These are phyloP conservation scores for Pulveroboletus frians DNA, from an alignment of 768 basidiomycete species.

Conservation along the genomic window DNA sequence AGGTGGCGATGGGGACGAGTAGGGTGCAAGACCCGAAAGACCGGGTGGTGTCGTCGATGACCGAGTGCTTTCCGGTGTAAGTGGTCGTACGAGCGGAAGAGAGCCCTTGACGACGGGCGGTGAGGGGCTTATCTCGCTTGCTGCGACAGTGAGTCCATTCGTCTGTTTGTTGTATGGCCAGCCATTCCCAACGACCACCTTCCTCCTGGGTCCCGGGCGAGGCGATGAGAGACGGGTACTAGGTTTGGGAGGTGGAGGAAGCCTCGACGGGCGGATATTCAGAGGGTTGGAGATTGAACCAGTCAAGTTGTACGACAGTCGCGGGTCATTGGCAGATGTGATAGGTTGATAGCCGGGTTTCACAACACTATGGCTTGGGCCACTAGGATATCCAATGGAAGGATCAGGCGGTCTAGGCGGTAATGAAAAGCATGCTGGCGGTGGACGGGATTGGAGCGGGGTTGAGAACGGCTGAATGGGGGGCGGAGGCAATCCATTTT, in stretches of 20 bases:
- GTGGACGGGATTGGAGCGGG: constrained; percentile 10
- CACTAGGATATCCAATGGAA: constrained; percentile 8
- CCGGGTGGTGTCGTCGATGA: constrained; percentile 32
- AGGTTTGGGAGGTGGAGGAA: constrained; percentile 11
- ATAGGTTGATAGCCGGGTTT: constrained; percentile 26
- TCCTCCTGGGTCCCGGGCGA: constrained; percentile 12
- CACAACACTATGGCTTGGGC: constrained; percentile 10
- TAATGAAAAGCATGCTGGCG: constrained; percentile 9
- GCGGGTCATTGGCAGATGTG: constrained; percentile 26
- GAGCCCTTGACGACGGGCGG: constrained; percentile 12
- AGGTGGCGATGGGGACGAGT: constrained; percentile 33
- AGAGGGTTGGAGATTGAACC: constrained; percentile 50
- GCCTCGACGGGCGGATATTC: constrained; percentile 46
- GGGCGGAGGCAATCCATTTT: constrained; percentile 8
- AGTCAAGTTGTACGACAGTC: constrained; percentile 36
- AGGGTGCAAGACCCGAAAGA: constrained; percentile 28
- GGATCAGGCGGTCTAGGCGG: constrained; percentile 17
- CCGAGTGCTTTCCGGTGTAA: constrained; percentile 30
- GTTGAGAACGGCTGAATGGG: constrained; percentile 8
- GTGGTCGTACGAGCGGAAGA: constrained; percentile 15
- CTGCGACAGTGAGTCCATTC: constrained; percentile 21
- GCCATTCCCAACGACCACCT: constrained; percentile 41
- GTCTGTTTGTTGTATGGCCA: constrained; percentile 38
- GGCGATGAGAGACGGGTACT: constrained; percentile 12
- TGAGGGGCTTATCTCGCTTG: constrained; percentile 9